These are phyloP conservation scores for Scutellaria galericulata DNA, from an alignment of 257 asterid genomes.

Conservation along the genomic window DNA sequence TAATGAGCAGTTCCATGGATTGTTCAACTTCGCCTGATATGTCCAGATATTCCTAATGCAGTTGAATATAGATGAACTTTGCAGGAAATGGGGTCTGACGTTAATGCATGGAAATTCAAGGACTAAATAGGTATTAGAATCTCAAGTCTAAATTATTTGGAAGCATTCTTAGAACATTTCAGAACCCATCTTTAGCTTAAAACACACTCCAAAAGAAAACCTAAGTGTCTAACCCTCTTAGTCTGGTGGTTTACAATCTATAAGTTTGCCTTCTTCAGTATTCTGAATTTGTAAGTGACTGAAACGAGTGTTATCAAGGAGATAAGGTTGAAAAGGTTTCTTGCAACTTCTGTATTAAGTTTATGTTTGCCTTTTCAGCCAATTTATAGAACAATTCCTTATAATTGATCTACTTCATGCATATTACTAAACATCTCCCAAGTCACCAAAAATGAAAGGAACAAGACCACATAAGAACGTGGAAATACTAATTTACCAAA, in stretches of 20 bases:
- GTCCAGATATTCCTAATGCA: not conserved
- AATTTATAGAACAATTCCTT: constrained; percentile 14
- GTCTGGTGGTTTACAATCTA: constrained; percentile 2
- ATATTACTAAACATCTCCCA: not conserved
- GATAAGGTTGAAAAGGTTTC: constrained; percentile 5
- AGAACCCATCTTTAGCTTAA: not conserved
- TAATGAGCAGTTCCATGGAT: not conserved
- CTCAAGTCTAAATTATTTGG: not conserved
- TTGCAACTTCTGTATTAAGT: not conserved
- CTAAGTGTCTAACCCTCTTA: not conserved
- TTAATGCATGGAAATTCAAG: not conserved
- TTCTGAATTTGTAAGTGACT: not conserved
- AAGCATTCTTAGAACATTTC: not conserved
- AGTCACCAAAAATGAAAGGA: constrained; percentile 21
- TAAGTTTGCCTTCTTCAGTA: not conserved
- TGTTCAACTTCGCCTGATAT: not conserved
- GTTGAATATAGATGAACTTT: not conserved
- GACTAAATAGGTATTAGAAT: not conserved
- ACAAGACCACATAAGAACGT: not conserved
- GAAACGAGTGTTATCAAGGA: not conserved
- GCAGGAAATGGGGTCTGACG: not conserved
- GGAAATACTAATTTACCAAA: constrained; percentile 60
- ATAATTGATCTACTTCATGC: not conserved
- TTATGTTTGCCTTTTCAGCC: not conserved
- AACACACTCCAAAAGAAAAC: not conserved